phyloP scores from a whole-genome alignment of 148 eudicot species.

The Camellia granthamiana region DNA sequence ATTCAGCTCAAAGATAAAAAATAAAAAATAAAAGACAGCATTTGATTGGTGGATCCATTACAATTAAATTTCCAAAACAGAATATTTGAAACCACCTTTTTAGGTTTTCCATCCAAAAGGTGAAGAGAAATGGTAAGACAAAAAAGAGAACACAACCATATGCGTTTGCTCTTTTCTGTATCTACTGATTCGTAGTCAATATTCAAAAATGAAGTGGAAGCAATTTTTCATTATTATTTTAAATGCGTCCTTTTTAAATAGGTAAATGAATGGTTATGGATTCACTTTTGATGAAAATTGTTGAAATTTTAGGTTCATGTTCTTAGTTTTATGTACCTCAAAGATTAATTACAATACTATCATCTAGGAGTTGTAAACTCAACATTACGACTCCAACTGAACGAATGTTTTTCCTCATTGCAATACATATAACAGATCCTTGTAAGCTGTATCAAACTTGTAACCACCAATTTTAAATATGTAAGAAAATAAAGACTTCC shows the following conservation, averaged over 20 bases:
- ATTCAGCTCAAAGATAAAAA: not conserved
- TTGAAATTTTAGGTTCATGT: too few species aligned
- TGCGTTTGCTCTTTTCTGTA: not conserved
- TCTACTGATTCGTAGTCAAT: not conserved
- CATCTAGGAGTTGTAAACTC: too few species aligned
- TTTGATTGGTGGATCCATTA: not conserved
- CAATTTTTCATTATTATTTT: not conserved
- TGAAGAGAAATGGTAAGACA: not conserved
- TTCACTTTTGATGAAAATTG: too few species aligned
- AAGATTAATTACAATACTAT: too few species aligned
- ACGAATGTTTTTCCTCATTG: not conserved
- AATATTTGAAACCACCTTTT: not conserved
- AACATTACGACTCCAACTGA: too few species aligned
- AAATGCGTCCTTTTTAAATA: too few species aligned
- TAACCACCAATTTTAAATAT: too few species aligned
- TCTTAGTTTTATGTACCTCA: too few species aligned
- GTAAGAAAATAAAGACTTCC: not conserved
- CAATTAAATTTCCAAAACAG: not conserved
- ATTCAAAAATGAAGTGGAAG: not conserved
- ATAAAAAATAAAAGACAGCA: not conserved
- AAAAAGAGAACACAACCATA: not conserved
- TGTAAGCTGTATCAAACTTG: not conserved
- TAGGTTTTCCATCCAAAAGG: conserved; percentile 2
- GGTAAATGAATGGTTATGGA: too few species aligned
- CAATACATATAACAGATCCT: not conserved